These are phyloP conservation scores for Thalia dealbata DNA, from an alignment of 176 grass and related monocot species.

Conservation along the genomic window DNA sequence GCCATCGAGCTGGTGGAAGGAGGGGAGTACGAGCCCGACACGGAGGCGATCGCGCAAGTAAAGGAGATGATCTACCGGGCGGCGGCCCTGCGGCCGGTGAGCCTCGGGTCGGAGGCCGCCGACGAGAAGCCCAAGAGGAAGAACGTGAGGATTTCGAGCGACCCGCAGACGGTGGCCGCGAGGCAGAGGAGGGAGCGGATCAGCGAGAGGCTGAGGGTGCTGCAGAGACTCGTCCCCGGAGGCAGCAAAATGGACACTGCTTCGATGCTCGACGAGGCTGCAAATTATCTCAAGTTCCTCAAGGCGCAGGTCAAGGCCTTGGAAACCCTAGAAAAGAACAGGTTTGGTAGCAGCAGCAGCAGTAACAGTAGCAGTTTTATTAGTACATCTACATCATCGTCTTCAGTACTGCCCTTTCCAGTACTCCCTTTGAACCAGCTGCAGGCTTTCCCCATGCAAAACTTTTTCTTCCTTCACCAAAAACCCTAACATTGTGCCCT, in stretches of 20 bases:
- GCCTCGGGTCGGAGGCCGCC: not conserved
- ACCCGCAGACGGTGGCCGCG: conserved; percentile 9
- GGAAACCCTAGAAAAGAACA: conserved; percentile 3
- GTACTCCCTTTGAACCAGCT: not conserved
- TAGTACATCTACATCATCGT: too few relatives aligned
- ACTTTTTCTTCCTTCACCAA: not conserved
- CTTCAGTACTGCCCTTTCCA: not conserved
- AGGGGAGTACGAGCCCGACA: not conserved
- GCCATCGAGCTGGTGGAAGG: not conserved
- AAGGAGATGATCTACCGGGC: conserved; percentile 20
- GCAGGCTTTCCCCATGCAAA: conserved; percentile 9
- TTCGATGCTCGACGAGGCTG: conserved; percentile 15
- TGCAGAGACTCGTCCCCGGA: conserved; percentile 13
- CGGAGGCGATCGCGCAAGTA: conserved; percentile 12
- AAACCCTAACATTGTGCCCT: not conserved
- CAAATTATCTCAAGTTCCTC: conserved; percentile 21
- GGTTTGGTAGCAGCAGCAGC: not conserved
- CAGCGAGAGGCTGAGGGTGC: conserved; percentile 9
- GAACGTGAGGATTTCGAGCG: conserved; percentile 18
- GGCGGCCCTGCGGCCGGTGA: not conserved
- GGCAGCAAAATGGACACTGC: conserved; percentile 18
- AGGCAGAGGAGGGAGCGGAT: conserved; percentile 16
- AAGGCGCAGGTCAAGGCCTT: conserved; percentile 8
- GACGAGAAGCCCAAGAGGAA: conserved; percentile 2
- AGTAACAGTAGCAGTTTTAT: not conserved